A percentile compares a stretch with the other conserved stretches of the same genome.
phyloP scores from a whole-genome alignment of 192 early-diverging fungal species.

The Coemansia sp. region DNA sequence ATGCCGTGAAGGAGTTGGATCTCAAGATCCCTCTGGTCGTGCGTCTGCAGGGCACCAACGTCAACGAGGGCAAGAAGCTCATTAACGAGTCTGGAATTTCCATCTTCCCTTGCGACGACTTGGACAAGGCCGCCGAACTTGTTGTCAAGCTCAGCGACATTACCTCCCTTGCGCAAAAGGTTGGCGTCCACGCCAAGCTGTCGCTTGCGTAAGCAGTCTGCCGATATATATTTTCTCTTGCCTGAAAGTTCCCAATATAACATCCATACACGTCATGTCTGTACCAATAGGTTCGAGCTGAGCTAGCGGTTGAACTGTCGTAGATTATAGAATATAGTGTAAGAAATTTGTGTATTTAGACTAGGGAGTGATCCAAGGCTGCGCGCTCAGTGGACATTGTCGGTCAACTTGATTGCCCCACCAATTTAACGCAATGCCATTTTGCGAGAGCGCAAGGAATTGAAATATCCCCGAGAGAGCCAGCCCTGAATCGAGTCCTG shows the following conservation, averaged over 20 bases:
- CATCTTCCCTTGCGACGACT: constrained; percentile 92
- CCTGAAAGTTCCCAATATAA: not conserved
- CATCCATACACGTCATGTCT: not conserved
- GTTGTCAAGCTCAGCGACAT: constrained; percentile 59
- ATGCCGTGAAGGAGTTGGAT: constrained; percentile 87
- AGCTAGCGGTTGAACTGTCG: too few relatives aligned
- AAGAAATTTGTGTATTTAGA: constrained; percentile 6
- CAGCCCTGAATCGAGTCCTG: constrained; percentile 62
- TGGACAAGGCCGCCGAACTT: constrained; percentile 88
- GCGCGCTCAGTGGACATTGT: constrained; percentile 46
- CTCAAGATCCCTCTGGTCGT: constrained; percentile 96
- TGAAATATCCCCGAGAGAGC: constrained; percentile 56
- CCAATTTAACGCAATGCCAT: constrained; percentile 51
- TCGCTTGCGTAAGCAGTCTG: constrained; percentile 36
- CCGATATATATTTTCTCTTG: not conserved
- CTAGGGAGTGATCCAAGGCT: constrained; percentile 37
- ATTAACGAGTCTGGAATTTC: constrained; percentile 89
- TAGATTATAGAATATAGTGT: not conserved
- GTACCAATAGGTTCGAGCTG: not conserved
- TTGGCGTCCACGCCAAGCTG: constrained; percentile 49
- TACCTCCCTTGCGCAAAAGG: constrained; percentile 54
- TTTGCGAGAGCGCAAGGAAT: constrained; percentile 52
- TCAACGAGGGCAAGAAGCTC: constrained; percentile 88
- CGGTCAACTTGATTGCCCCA: constrained; percentile 56
- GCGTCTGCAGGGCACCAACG: constrained; percentile 89